Conservation (phyloP, 2,329 filamentous ascomycete genomes). For the Trichophyton schoenleinii region DNA sequence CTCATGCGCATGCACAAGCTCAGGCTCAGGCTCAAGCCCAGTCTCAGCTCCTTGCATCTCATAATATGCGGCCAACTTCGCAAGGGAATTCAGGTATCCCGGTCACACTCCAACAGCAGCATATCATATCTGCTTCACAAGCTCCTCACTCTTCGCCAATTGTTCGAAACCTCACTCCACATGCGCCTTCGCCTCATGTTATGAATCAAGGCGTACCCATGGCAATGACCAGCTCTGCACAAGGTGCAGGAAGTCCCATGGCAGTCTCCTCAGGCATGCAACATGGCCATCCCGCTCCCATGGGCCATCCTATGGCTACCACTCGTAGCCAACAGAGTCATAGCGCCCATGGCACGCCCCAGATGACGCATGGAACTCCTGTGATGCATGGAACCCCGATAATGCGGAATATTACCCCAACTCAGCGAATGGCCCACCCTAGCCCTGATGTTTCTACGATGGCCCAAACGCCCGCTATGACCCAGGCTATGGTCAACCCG, state of each 20-base stretch:
- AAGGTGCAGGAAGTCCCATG: constrained; percentile 36
- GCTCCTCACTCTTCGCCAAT: constrained; percentile 36
- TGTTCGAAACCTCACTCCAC: constrained; percentile 37
- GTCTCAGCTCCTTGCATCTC: constrained; percentile 25
- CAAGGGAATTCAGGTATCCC: constrained; percentile 27
- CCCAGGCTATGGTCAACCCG: constrained; percentile 29
- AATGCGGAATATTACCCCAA: constrained; percentile 37
- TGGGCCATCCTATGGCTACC: constrained; percentile 34
- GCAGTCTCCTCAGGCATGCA: constrained; percentile 36
- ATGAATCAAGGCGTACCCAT: constrained; percentile 29
- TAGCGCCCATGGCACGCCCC: constrained; percentile 37
- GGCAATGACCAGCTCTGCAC: constrained; percentile 33
- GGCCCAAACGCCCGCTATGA: constrained; percentile 35
- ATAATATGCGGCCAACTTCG: constrained; percentile 41
- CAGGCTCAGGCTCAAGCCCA: constrained; percentile 9
- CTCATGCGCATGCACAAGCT: constrained; percentile 5
- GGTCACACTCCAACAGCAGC: constrained; percentile 21
- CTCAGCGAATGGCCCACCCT: constrained; percentile 34
- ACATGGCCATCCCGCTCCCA: constrained; percentile 35
- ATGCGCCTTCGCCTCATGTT: constrained; percentile 35
- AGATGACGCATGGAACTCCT: constrained; percentile 36
- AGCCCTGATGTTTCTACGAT: constrained; percentile 33
- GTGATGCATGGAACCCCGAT: constrained; percentile 37
- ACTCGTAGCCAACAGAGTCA: constrained; percentile 35
- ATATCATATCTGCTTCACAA: constrained; percentile 24